Conservation (phyloP, 352 stramenopile genomes). For the Pythium aphanidermatum region DNA sequence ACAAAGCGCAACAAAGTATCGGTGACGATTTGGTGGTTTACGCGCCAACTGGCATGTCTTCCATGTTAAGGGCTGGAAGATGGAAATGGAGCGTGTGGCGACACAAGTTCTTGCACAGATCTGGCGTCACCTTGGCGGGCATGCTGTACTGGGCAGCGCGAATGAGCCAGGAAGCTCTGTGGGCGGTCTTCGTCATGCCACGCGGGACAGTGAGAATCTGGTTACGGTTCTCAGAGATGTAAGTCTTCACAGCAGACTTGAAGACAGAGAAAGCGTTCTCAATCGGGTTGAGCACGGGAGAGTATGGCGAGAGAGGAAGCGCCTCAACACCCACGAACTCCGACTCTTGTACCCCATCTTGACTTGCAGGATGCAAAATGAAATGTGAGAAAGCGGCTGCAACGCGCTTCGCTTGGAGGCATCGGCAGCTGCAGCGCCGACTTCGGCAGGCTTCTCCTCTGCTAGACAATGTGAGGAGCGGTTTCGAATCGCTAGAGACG, state of each 20-base stretch:
- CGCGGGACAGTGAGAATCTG: background rate
- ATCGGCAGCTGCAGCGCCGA: no score
- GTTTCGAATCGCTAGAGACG: no score
- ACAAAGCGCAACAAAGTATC: no score
- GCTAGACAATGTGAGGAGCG: no score
- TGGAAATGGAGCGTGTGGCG: background rate
- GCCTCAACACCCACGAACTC: background rate
- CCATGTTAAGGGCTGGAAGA: background rate
- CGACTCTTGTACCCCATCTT: no score
- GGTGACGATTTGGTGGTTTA: background rate
- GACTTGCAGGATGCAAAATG: no score
- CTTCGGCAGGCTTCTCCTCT: no score
- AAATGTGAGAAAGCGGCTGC: no score
- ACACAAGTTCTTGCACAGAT: background rate
- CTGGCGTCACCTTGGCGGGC: background rate
- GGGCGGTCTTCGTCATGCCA: background rate
- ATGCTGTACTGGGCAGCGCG: background rate
- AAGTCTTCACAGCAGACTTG: background rate
- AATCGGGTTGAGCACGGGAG: background rate
- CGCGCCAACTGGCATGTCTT: background rate
- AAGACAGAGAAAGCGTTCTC: background rate
- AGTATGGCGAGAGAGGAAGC: background rate
- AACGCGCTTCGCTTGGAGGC: no score
- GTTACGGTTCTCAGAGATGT: background rate
- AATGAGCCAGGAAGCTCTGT: background rate